Evolutionary conservation across 1,139 yeast species (phyloP).

Genomic region (Pneumocystis sp.): DNA sequence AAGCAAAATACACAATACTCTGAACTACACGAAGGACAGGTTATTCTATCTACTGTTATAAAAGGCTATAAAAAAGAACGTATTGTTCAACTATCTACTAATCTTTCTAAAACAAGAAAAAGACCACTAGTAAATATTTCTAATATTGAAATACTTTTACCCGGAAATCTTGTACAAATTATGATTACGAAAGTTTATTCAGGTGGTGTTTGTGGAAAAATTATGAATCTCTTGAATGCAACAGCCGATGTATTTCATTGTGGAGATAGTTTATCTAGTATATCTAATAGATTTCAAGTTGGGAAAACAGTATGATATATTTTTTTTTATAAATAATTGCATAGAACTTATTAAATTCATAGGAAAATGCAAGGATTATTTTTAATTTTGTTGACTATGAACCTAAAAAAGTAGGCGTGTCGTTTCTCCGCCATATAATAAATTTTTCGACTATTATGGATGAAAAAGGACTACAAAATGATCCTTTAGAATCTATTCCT

Average conservation of each 20-base stretch:
- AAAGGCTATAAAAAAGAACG: constrained; percentile 8
- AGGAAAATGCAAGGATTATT: constrained; percentile 47
- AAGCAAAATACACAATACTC: constrained; percentile 27
- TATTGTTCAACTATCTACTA: constrained; percentile 7
- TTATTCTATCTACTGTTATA: constrained; percentile 24
- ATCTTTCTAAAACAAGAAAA: constrained; percentile 5
- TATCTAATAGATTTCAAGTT: constrained; percentile 38
- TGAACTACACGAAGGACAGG: constrained; percentile 32
- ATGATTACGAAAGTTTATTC: constrained; percentile 42
- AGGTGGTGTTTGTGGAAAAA: constrained; percentile 42
- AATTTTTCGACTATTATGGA: constrained; percentile 15
- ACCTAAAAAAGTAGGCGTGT: constrained; percentile 47
- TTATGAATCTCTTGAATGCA: constrained; percentile 62
- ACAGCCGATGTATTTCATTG: constrained; percentile 56
- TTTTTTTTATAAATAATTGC: constrained; percentile 18
- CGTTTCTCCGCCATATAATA: constrained; percentile 45
- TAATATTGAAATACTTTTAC: constrained; percentile 58
- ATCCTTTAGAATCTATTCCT: constrained; percentile 56
- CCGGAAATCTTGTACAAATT: constrained; percentile 72
- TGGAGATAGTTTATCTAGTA: constrained; percentile 25
- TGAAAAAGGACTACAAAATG: constrained; percentile 17
- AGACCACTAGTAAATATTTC: constrained; percentile 13
- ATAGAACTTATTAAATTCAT: background rate
- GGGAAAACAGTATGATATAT: constrained; percentile 49
- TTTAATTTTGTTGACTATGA: constrained; percentile 35